Conservation (phyloP, 75 land plant species). For the Sequoiadendron giganteum region DNA sequence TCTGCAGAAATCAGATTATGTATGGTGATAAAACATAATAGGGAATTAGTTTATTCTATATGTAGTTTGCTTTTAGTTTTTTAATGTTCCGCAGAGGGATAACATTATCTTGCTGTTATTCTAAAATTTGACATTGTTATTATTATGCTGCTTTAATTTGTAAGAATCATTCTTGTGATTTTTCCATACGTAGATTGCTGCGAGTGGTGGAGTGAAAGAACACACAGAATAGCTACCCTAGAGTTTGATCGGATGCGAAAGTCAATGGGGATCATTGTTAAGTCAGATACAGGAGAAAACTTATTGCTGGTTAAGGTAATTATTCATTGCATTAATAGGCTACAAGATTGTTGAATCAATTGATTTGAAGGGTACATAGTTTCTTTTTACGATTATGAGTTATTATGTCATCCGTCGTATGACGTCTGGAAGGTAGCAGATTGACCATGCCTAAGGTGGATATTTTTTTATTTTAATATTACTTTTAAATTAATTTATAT, state of each 20-base stretch:
- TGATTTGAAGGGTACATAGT: not conserved
- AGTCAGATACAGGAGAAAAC: conserved; percentile 53
- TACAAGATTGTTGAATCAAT: not conserved
- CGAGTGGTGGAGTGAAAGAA: conserved; percentile 56
- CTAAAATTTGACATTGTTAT: not conserved
- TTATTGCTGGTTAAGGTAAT: conserved; percentile 85
- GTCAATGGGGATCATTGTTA: conserved; percentile 92
- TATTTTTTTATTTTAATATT: not conserved
- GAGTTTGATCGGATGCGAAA: conserved; percentile 94
- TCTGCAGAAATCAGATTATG: conserved; percentile 6
- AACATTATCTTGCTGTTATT: not conserved
- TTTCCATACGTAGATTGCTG: conserved; percentile 38
- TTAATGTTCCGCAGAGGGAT: not conserved
- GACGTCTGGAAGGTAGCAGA: not conserved
- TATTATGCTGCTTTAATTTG: not conserved
- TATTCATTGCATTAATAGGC: not conserved
- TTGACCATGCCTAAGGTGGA: not conserved
- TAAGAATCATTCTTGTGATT: not conserved
- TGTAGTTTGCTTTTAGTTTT: not conserved
- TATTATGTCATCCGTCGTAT: not conserved
- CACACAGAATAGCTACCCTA: conserved; percentile 66
- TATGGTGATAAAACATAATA: conserved; percentile 2
- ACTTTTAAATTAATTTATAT: not conserved
- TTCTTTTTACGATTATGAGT: not conserved
- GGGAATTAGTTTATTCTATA: not conserved